phyloP scores from a whole-genome alignment of 768 basidiomycete genomes.

The Udeniomyces megalosporus region DNA sequence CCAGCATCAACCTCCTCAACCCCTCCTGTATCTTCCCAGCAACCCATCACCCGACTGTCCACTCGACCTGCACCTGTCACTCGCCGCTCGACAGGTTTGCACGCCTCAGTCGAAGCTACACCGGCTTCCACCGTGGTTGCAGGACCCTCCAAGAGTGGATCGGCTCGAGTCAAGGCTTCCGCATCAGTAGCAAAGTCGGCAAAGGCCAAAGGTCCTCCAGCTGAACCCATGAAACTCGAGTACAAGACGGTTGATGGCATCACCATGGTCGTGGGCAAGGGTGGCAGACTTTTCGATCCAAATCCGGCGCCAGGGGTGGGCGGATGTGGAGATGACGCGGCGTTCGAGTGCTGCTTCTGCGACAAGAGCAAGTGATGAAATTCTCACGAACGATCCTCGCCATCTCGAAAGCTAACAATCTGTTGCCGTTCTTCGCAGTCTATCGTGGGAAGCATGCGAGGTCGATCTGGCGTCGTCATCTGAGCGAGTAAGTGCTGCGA shows the following conservation, averaged over 20 bases:
- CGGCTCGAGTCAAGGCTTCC: no score
- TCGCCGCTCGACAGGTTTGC: no score
- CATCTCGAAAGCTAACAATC: neutral
- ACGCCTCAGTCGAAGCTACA: no score
- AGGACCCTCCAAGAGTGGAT: no score
- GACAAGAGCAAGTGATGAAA: constrained; percentile 11
- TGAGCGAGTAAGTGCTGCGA: no score
- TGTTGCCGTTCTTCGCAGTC: neutral
- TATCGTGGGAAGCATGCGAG: constrained; percentile 7
- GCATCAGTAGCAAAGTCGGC: no score
- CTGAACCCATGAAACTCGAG: neutral
- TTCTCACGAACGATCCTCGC: no score
- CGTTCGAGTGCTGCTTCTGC: constrained; percentile 11
- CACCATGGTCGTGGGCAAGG: constrained; percentile 6
- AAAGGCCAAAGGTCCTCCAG: neutral
- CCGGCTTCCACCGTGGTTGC: no score
- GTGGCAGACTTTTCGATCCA: constrained; percentile 6
- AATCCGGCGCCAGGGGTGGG: constrained; percentile 4
- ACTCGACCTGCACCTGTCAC: no score
- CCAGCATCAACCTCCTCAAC: no score
- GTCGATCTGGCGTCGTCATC: constrained; percentile 14
- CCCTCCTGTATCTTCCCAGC: no score
- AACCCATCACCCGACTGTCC: no score
- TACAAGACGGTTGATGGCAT: neutral
- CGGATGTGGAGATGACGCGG: neutral